Conservation (phyloP, 257 asterid genomes). For the Cruciata laevipes region DNA sequence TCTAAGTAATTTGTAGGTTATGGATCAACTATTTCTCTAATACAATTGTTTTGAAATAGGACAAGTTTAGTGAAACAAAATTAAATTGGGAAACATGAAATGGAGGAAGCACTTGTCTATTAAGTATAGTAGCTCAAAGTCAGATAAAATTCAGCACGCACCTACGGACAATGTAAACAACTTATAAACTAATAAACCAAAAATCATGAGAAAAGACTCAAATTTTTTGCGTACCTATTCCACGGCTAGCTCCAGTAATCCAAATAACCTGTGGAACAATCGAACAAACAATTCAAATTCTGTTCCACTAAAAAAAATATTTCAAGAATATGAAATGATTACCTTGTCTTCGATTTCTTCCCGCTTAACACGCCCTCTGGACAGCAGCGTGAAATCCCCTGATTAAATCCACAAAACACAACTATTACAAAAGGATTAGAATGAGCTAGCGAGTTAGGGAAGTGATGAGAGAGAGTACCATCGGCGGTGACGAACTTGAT, state of each 20-base stretch:
- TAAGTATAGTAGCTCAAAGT: background rate
- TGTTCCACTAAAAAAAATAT: background rate
- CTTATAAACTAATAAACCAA: background rate
- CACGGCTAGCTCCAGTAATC: conserved; percentile 99
- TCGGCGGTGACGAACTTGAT: conserved; percentile 66
- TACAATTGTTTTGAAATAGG: background rate
- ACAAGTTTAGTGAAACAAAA: background rate
- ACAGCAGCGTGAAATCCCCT: conserved; percentile 86
- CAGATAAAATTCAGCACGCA: background rate
- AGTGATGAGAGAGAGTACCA: conserved; percentile 38
- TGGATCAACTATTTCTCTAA: background rate
- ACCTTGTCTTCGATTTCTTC: conserved; percentile 83
- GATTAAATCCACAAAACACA: conserved; percentile 9
- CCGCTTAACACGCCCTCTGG: conserved; percentile 59
- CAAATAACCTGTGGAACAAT: conserved; percentile 63
- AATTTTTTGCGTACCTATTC: conserved; percentile 57
- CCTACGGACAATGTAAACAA: background rate
- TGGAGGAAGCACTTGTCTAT: background rate
- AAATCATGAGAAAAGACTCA: background rate
- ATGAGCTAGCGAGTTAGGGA: background rate
- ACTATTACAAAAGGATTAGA: background rate
- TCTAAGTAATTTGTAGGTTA: no score
- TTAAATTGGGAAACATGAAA: background rate
- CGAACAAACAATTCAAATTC: background rate
- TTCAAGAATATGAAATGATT: background rate